These are phyloP conservation scores for Arabis alpina DNA, from an alignment of 345 rosid species.

Conservation along the genomic window DNA sequence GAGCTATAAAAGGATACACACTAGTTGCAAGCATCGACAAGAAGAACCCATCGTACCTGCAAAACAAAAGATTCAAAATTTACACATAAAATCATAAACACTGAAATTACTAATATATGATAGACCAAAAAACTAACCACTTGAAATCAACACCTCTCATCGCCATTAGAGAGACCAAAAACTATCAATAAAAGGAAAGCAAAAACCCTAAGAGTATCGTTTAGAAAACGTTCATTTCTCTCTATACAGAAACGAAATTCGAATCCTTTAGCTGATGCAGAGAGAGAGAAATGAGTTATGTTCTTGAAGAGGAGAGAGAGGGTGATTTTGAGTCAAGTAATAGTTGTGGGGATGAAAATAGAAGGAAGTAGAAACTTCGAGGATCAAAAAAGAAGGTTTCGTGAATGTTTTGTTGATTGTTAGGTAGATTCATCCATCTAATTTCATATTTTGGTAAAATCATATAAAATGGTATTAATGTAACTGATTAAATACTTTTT, in stretches of 20 bases:
- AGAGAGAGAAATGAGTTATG: not conserved
- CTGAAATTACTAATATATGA: no score
- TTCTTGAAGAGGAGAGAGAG: not conserved
- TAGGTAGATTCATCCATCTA: not conserved
- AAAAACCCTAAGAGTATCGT: not conserved
- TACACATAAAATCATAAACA: not conserved
- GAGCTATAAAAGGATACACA: conserved; percentile 65
- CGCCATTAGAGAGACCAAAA: conserved; percentile 52
- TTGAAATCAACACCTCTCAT: conserved; percentile 81
- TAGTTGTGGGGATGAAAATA: conserved; percentile 22
- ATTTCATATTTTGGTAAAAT: not conserved
- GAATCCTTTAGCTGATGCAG: conserved; percentile 12
- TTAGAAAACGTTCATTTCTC: not conserved
- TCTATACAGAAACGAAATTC: not conserved
- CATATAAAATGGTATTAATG: no score
- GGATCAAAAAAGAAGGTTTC: not conserved
- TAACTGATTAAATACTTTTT: no score
- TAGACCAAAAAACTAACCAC: no score
- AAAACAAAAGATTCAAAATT: conserved; percentile 24
- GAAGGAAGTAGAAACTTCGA: not conserved
- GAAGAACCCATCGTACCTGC: conserved; percentile 96
- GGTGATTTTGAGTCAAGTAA: not conserved
- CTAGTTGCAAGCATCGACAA: conserved; percentile 91
- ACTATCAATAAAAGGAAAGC: no score
- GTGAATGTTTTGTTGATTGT: conserved; percentile 4